These are phyloP conservation scores for Verticillium zaregamsianum DNA, from an alignment of 2,329 filamentous ascomycete genomes.

Conservation along the genomic window DNA sequence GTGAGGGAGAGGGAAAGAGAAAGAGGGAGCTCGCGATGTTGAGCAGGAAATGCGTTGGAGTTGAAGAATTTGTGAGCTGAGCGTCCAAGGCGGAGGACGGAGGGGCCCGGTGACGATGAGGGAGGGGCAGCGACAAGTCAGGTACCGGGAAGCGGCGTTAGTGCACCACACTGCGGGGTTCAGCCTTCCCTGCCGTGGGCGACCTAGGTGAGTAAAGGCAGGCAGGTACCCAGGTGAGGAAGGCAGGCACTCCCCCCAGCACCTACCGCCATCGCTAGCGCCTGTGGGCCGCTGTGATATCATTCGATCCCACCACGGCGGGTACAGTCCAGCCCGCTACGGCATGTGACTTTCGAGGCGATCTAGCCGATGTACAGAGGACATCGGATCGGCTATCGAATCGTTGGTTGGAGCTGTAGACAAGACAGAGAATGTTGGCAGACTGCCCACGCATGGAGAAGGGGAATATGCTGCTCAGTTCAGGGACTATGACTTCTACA, in stretches of 20 bases:
- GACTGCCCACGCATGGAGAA: too few species aligned
- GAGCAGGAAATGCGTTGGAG: background rate
- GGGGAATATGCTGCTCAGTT: too few species aligned
- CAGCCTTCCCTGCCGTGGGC: background rate
- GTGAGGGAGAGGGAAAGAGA: background rate
- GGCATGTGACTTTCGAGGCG: background rate
- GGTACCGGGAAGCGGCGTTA: background rate
- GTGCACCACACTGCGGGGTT: background rate
- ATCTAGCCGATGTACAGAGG: background rate
- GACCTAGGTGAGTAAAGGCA: too few species aligned
- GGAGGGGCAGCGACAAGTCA: background rate
- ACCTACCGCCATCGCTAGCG: background rate
- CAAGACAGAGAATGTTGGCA: too few species aligned
- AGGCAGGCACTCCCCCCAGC: too few species aligned
- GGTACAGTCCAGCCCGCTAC: background rate
- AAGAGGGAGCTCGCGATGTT: constrained; percentile 6
- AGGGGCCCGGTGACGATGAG: background rate
- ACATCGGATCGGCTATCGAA: too few species aligned
- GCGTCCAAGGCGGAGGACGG: background rate
- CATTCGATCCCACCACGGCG: background rate
- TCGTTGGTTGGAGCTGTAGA: too few species aligned
- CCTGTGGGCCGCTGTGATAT: background rate
- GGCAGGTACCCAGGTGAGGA: too few species aligned
- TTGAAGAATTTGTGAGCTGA: background rate
- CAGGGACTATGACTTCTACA: too few species aligned